Conservation (phyloP, 1,284 basidiomycete genomes). For the Leccinum brunneo-olivaceum region DNA sequence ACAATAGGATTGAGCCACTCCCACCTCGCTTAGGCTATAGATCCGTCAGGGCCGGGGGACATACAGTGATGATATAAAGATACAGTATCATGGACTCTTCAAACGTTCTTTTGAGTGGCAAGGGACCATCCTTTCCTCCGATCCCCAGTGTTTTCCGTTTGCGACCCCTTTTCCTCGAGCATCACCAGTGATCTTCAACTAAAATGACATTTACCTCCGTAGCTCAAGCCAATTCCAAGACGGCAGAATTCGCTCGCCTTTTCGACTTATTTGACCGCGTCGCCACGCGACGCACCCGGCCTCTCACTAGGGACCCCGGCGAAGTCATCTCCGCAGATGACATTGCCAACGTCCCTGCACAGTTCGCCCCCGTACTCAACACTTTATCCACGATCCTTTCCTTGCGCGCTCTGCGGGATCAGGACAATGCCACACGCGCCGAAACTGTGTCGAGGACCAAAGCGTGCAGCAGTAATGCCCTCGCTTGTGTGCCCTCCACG, state of each 20-base stretch:
- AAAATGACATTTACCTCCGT: slow-evolving; percentile 17
- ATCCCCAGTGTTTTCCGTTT: background rate
- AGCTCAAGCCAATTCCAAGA: slow-evolving; percentile 27
- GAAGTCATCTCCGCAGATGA: slow-evolving; percentile 28
- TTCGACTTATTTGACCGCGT: slow-evolving; percentile 50
- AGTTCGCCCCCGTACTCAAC: slow-evolving; percentile 41
- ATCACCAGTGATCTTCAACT: slow-evolving; percentile 1
- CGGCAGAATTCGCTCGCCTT: slow-evolving; percentile 46
- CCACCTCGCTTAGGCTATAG: no score
- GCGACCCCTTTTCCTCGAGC: background rate
- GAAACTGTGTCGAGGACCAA: slow-evolving; percentile 14
- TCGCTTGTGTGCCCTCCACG: slow-evolving; percentile 13
- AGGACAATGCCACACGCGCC: slow-evolving; percentile 9
- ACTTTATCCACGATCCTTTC: slow-evolving; percentile 37
- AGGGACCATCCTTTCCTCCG: slow-evolving; percentile 2
- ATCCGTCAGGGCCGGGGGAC: background rate
- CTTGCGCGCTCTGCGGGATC: slow-evolving; percentile 22
- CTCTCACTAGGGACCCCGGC: slow-evolving; percentile 11
- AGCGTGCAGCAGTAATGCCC: slow-evolving; percentile 26
- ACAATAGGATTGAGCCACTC: no score
- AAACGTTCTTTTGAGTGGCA: slow-evolving; percentile 2
- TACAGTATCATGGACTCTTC: background rate
- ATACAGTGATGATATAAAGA: slow-evolving; percentile 21
- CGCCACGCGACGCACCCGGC: slow-evolving; percentile 34
- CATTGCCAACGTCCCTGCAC: slow-evolving; percentile 32